Base-by-base conservation (phyloP, 495 filamentous ascomycete species). In the Penicilliopsis zonata region DNA sequence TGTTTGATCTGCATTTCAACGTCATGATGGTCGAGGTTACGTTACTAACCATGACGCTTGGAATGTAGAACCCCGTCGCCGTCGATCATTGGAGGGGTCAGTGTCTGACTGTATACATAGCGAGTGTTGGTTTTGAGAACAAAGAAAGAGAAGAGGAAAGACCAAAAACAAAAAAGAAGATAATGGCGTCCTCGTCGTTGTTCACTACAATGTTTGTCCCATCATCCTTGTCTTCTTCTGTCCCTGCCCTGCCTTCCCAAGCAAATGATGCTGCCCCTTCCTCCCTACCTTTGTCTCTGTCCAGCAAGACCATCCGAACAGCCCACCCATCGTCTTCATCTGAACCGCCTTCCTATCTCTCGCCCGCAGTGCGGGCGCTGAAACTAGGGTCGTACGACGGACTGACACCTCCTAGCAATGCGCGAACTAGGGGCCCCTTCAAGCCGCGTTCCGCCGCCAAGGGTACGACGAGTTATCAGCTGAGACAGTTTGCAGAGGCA, bases 401-500 rank as follows among this genome's bases (percentile, higher is more conserved):
- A 63, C 59, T 65, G 36, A 65, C 64, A 35, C 57, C 59, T 50
- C 57, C 57, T 50, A 94, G 86, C 37, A 94, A 94, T 65, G 82
- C 87, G 46, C 78, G 85, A 39, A 87, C 85, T 31, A 73, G 77
- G 54, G 82, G 80, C 34, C 80, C 87, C 43, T 96, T 98, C 72
- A 86, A 86, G 52, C 86, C 92, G 28, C 83, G 87, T 44, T 76
- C 78, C 34, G 65, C 79, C 14, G 82, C 80, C 48, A 92, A 87
- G 46, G 88, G 92, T 22, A 92, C 82, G 26, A 93, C 75, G 34
- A 90, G 82, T 55, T 94, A 94, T 67, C 92, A 98, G 59, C 68
- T 98, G 34, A 78, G 86, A 50, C 90, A 96, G 47, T 98, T 94
- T 69, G 90, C 90, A 9, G 90, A 98, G 57, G 92, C 90, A 20